Base-by-base conservation (phyloP, 1,139 yeast species). In the Chernovozyma aurita region DNA sequence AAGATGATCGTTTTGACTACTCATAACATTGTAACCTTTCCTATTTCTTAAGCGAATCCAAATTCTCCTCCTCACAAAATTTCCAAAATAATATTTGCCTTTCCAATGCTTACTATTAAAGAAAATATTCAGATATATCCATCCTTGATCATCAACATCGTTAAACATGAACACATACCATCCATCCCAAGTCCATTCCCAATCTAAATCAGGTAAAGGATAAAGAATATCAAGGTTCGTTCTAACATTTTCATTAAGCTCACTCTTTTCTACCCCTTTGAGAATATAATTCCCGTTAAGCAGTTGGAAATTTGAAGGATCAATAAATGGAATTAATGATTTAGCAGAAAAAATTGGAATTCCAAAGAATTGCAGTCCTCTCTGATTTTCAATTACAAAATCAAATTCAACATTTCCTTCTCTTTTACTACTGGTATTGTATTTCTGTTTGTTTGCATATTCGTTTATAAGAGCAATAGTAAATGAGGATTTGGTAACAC, bases 111-210 rank as follows among this genome's bases (percentile, higher is more conserved):
- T 50, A 34, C 73, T 66, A 5, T 61, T 59, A 47, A 80, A 80
- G 24, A 67, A 47, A 3, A 67, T 42, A 44, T 65, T 58, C 27
- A 82, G 70, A 50, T 84, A 84, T 18, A 76, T 56, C 92, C 94
- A 84, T 2, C 94, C 94, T 44, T 80, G 83, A 44, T 81, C 87
- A 52, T 84, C 94, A 13, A 81, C 74, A 47, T 83, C 88, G 32
- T 71, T 68, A 24, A 74, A 60, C 94, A 83, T 83, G 44, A 81
- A 68, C 9, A 81, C 77, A 48, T 80, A 80, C 94, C 92, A 84
- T 22, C 65, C 56, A 26, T 68, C 66, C 94, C 94, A 84, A 18
- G 61, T 53, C 94, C 94, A 84, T 39, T 58, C 56, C 94, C 92
- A 84, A 36, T 70, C 56, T 30, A 75, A 61, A 42, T 79, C 85